phyloP scores from a whole-genome alignment of 495 filamentous ascomycete genomes.

The Lophium mytilinum region DNA sequence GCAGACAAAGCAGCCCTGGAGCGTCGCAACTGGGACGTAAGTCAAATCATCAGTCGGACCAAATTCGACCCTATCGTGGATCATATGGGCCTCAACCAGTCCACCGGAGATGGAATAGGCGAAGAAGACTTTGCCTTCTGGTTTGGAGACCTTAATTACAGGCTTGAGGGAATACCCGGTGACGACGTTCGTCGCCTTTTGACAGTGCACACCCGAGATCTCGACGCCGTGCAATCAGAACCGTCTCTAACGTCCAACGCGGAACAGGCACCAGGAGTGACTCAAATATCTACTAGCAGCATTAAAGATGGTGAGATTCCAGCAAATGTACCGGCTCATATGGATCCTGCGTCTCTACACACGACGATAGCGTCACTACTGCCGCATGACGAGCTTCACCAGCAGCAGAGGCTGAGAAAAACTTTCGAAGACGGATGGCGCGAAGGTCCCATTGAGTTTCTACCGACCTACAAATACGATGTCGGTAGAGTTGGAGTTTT shows the following conservation, averaged over 20 bases:
- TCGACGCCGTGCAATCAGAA: constrained; percentile 47
- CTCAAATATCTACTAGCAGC: background rate
- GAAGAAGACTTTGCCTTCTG: constrained; percentile 91
- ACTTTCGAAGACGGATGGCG: constrained; percentile 85
- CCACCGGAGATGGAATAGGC: constrained; percentile 60
- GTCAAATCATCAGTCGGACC: constrained; percentile 64
- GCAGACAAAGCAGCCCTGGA: constrained; percentile 68
- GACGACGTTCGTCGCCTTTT: constrained; percentile 84
- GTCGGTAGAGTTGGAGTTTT: constrained; percentile 87
- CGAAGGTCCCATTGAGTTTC: constrained; percentile 79
- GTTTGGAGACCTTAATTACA: constrained; percentile 96
- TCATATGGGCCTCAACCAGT: constrained; percentile 42
- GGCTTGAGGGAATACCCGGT: constrained; percentile 78
- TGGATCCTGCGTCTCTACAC: constrained; percentile 61
- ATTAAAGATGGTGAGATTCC: background rate
- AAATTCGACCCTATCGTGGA: constrained; percentile 64
- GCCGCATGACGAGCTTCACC: constrained; percentile 79
- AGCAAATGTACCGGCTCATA: constrained; percentile 23
- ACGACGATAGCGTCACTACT: constrained; percentile 80
- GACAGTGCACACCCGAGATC: constrained; percentile 68
- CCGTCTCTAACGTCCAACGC: no score
- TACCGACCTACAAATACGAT: constrained; percentile 98
- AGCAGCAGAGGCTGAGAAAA: constrained; percentile 63
- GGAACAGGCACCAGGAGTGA: background rate
- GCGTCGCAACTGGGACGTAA: constrained; percentile 80